Evolutionary conservation across 2,329 filamentous ascomycete species (phyloP), one percentile per base, ranked within the genome.

Genomic region (Ophioceras dolichostomum): DNA sequence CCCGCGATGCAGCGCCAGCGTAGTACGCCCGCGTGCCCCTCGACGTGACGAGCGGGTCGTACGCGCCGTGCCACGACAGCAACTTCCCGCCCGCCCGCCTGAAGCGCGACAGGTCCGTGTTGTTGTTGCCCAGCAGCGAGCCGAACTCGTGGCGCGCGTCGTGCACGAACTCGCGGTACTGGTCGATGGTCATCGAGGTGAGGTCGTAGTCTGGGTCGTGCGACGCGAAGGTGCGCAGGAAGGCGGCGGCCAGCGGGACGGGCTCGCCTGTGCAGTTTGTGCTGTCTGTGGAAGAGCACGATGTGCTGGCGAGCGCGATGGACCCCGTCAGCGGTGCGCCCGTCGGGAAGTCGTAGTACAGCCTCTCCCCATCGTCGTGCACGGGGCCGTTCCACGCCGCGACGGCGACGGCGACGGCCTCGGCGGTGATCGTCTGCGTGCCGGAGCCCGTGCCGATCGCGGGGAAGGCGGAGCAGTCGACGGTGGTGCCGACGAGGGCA

Each of bases 31-130:
- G 20, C 5, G 29, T 43, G 18, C 34, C 37, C 14, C 39, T 38
- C 2, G 38, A 10, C 10, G 43, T 38, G 33, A 50, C 39, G 12
- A 41, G 20, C n/a, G 32, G 29, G 38, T 51, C 46, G 14, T 39
- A 36, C 34, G 51, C 34, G 28, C 67, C 68, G 47, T 73, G 68
- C 54, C 59, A 72, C 42, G 64, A 61, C 9, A 72, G 49, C n/a
- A 72, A 45, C 45, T 70, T 71, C 12, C 64, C 66, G 21, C 65
- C 65, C 1, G 55, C 46, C 0, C 49, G 37, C 10, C 60, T 49
- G 53, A 69, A 70, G 4, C 49, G 44, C 0, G 59, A 61, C 3
- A 71, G 54, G 39, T 71, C 64, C 0, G 64, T 59, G 38, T 61
- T 46, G 12, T 41, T 37, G 14, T 49, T 43, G 32, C 38, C 44